A percentile compares a stretch with the other conserved stretches of the same genome.
Conservation (phyloP, 1,284 basidiomycete genomes). For the Peniophora sp. region DNA sequence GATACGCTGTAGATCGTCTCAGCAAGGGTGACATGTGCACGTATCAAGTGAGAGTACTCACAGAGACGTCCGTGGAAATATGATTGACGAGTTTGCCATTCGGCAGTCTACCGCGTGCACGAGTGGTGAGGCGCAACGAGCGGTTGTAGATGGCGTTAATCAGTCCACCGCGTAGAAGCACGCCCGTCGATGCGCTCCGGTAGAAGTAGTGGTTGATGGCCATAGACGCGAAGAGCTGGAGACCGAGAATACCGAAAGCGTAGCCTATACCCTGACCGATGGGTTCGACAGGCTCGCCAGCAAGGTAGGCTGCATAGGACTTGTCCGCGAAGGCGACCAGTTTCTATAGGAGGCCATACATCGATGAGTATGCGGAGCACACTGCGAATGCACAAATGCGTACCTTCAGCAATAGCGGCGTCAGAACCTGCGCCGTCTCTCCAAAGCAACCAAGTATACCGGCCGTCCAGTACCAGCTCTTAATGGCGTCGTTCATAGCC, state of each 20-base stretch:
- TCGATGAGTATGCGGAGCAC: too few relatives aligned
- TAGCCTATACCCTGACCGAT: slow-evolving; percentile 73
- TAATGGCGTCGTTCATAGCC: slow-evolving; percentile 79
- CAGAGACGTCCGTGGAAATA: slow-evolving; percentile 89
- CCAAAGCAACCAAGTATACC: slow-evolving; percentile 71
- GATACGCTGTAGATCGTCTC: too few relatives aligned
- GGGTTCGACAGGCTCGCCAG: slow-evolving; percentile 39
- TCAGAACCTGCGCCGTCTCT: slow-evolving; percentile 68
- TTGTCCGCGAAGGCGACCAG: slow-evolving; percentile 70
- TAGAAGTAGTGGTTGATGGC: slow-evolving; percentile 80
- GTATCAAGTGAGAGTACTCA: slow-evolving; percentile 67
- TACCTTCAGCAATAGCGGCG: slow-evolving; percentile 66
- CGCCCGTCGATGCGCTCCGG: slow-evolving; percentile 64
- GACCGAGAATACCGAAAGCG: slow-evolving; percentile 59
- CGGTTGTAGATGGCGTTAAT: slow-evolving; percentile 86
- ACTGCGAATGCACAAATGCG: too few relatives aligned
- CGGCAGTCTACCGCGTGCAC: slow-evolving; percentile 72
- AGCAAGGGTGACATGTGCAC: too few relatives aligned
- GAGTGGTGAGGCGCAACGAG: slow-evolving; percentile 71
- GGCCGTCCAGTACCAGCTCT: slow-evolving; percentile 77
- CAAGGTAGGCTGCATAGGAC: slow-evolving; percentile 50
- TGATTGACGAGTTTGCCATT: slow-evolving; percentile 88
- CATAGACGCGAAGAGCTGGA: slow-evolving; percentile 66
- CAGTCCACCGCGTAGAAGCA: slow-evolving; percentile 78
- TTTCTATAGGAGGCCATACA: too few relatives aligned